Conservation (phyloP, 2,329 filamentous ascomycete genomes). For the Pezicula neosporulosa region DNA sequence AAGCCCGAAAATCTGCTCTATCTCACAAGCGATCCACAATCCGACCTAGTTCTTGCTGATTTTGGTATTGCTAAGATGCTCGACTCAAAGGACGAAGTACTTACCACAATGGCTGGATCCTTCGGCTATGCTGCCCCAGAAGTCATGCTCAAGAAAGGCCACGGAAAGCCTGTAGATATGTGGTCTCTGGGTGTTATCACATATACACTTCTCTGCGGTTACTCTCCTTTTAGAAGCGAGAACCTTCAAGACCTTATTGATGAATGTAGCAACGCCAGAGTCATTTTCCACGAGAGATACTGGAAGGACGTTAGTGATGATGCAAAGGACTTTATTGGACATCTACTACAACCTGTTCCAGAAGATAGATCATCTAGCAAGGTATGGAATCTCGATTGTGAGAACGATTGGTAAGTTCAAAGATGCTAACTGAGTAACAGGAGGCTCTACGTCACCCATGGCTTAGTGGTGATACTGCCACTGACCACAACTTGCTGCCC, state of each 20-base stretch:
- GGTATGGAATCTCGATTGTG: slow-evolving; percentile 41
- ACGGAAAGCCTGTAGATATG: slow-evolving; percentile 98
- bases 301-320: slow-evolving; percentile 97
- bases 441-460: slow-evolving; percentile 79
- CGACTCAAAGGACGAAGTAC: slow-evolving; percentile 82
- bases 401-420: neutral
- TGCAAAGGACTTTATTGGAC: slow-evolving; percentile 89
- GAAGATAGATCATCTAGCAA: slow-evolving; percentile 74
- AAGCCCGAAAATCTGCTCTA: slow-evolving; percentile 98
- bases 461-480: slow-evolving; percentile 88
- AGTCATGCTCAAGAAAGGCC: slow-evolving; percentile 96
- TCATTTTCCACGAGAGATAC: slow-evolving; percentile 96
- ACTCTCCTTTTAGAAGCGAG: slow-evolving; percentile 96
- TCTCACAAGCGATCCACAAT: slow-evolving; percentile 71
- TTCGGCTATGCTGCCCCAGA: slow-evolving; percentile 98
- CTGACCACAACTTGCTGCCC: slow-evolving; percentile 93
- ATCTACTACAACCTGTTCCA: slow-evolving; percentile 75
- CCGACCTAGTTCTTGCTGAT: slow-evolving; percentile 88
- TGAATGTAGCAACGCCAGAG: slow-evolving; percentile 78
- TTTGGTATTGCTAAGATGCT: slow-evolving; percentile 99
- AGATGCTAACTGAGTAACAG: slow-evolving; percentile 36
- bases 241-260: slow-evolving; percentile 90
- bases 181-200: slow-evolving; percentile 99
- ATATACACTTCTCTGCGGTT: slow-evolving; percentile 95
- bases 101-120: slow-evolving; percentile 97